Evolutionary conservation across 257 asterid species (phyloP).

Genomic region (Solanum neorickii): DNA sequence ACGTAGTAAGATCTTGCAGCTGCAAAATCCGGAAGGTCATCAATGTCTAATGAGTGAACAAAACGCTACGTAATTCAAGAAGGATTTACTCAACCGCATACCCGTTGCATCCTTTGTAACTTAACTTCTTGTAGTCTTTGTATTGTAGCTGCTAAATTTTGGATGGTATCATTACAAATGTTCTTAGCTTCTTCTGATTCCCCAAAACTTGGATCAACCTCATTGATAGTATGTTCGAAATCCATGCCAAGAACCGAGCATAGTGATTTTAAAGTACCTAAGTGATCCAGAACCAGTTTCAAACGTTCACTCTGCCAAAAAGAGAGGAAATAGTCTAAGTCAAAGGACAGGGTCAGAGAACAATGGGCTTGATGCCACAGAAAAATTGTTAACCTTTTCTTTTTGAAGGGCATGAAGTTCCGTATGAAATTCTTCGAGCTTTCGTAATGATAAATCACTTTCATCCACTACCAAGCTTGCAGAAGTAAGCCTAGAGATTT

Average conservation of each 20-base stretch:
- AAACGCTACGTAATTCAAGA: background rate
- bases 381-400: constrained; percentile 57
- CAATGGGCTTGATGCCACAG: background rate
- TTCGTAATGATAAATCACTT: constrained; percentile 68
- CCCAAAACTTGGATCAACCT: constrained; percentile 74
- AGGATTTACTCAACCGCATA: constrained; percentile 6
- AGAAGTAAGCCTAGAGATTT: constrained; percentile 32
- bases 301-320: constrained; percentile 74
- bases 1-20: constrained; percentile 88
- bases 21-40: constrained; percentile 15
- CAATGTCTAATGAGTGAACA: background rate
- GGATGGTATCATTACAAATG: constrained; percentile 58
- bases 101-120: constrained; percentile 86
- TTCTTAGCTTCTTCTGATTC: constrained; percentile 54
- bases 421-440: constrained; percentile 67
- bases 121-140: constrained; percentile 56
- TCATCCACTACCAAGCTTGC: constrained; percentile 42
- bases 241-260: constrained; percentile 92
- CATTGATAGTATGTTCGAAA: constrained; percentile 50
- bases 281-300: constrained; percentile 57
- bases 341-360: background rate
- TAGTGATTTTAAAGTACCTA: constrained; percentile 50
- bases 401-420: constrained; percentile 71
- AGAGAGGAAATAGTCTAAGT: background rate
- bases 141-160: constrained; percentile 51